Evolutionary conservation across 345 rosid species (phyloP), one percentile per base, ranked within the genome.

Genomic region (Rhodamnia argentea): DNA sequence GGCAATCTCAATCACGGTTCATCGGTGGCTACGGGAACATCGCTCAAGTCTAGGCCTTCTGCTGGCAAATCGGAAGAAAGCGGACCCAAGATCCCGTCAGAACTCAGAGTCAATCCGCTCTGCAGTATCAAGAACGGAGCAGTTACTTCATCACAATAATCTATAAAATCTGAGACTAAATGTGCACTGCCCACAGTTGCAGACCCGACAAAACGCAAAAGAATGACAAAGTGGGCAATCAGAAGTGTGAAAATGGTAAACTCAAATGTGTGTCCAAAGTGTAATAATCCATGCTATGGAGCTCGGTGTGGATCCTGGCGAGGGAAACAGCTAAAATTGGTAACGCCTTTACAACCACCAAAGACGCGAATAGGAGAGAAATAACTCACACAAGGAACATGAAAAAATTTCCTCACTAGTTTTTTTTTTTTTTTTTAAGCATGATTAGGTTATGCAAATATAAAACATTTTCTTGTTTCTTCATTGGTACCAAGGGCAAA

Each of bases 31-130:
- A 87, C 18, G 4, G 93, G 92, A 87, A 92, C 86, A 16, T 89
- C 93, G 52, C 93, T 92, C 84, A 95, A 92, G 88, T 96, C 96
- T 44, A 97, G 91, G 27, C 96, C 98, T 76, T 96, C 99, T 11
- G 90, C 97, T 0, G 98, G 99, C 84, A 95, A 87, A 81, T 95
- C 97, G 27, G 98, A 90, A 29, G 90, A 86, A 37, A 93, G 89
- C 1, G 95, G 95, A 85, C 98, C 98, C 90, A 96, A 85, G 26
- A 94, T 93, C 78, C 97, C 99, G 47, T 94, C 99, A 0, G 98
- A 89, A 87, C 94, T 96, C 75, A 97, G 92, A 16, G 93, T 94
- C 84, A 95, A 85, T 85, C 99, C 98, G 52, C 99, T 94, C 99
- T 94, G 96, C 88, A 89, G 76, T 74, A 84, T 23, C 22, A 85